These are phyloP conservation scores for Sanghuangporus sanghuang DNA, from an alignment of 1,284 basidiomycete species.

Conservation along the genomic window DNA sequence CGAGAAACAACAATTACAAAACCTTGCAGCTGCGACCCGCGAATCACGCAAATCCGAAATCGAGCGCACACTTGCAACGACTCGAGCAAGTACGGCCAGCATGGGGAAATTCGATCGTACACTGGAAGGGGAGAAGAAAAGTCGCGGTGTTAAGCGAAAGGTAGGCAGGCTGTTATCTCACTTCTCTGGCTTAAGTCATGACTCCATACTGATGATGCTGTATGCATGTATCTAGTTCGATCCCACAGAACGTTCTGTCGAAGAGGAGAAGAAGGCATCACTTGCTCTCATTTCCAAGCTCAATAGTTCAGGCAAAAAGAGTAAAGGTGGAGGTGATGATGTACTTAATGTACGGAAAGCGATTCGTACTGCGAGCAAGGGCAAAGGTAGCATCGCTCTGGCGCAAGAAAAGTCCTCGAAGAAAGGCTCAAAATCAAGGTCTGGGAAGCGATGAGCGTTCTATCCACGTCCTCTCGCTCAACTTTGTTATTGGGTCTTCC, in stretches of 20 bases:
- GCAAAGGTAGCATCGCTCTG: constrained; percentile 56
- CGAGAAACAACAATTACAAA: constrained; percentile 74
- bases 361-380: constrained; percentile 70
- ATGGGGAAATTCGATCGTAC: constrained; percentile 91
- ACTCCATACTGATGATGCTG: background rate
- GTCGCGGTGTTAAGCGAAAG: constrained; percentile 89
- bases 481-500: background rate
- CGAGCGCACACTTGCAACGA: constrained; percentile 72
- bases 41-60: constrained; percentile 69
- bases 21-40: constrained; percentile 42
- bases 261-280: constrained; percentile 68
- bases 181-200: background rate
- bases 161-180: constrained; percentile 38
- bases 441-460: constrained; percentile 7
- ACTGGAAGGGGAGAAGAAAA: constrained; percentile 87
- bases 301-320: constrained; percentile 65
- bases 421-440: constrained; percentile 9
- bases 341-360: constrained; percentile 86
- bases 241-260: constrained; percentile 63
- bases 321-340: constrained; percentile 45
- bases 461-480: background rate
- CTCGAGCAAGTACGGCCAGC: constrained; percentile 85
- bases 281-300: constrained; percentile 75
- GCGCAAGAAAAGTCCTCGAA: constrained; percentile 30
- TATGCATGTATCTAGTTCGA: constrained; percentile 64